A percentile compares a stretch with the other conserved stretches of the same genome.
These are phyloP conservation scores for Kazachstania psychrophila DNA, from an alignment of 805 yeast species.

Conservation along the genomic window DNA sequence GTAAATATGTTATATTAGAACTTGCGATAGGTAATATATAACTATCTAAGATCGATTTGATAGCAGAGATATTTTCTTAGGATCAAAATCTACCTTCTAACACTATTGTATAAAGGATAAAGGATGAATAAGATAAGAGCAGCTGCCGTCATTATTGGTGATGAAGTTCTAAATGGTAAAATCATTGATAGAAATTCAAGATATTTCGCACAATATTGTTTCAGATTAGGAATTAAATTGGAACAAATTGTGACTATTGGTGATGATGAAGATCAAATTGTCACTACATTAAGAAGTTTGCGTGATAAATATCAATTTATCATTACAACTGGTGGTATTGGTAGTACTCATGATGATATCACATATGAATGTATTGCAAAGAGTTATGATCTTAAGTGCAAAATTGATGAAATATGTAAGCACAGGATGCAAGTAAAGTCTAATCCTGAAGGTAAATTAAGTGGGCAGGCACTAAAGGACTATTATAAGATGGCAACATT, in stretches of 20 bases:
- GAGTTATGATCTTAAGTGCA: constrained; percentile 45
- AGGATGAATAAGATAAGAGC: constrained; percentile 24
- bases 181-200: constrained; percentile 71
- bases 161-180: constrained; percentile 81
- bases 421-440: constrained; percentile 48
- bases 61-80: too few species aligned
- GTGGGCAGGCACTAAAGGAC: constrained; percentile 43
- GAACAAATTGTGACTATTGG: constrained; percentile 64
- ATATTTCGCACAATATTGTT: constrained; percentile 63
- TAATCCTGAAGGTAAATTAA: constrained; percentile 28
- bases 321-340: constrained; percentile 60
- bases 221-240: constrained; percentile 55
- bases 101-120: too few species aligned
- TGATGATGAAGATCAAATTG: constrained; percentile 62
- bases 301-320: constrained; percentile 50
- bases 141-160: constrained; percentile 53
- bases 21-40: too few species aligned
- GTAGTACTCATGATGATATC: constrained; percentile 87
- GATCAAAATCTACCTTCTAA: too few species aligned
- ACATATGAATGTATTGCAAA: constrained; percentile 70
- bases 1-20: too few species aligned
- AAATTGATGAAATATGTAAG: constrained; percentile 48
- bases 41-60: too few species aligned
- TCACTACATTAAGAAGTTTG: constrained; percentile 39
- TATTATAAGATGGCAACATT: constrained; percentile 73